A percentile compares a stretch with the other conserved stretches of the same genome.
These are phyloP conservation scores for Daldinia concentrica DNA, from an alignment of 495 filamentous ascomycete genomes.

Conservation along the genomic window DNA sequence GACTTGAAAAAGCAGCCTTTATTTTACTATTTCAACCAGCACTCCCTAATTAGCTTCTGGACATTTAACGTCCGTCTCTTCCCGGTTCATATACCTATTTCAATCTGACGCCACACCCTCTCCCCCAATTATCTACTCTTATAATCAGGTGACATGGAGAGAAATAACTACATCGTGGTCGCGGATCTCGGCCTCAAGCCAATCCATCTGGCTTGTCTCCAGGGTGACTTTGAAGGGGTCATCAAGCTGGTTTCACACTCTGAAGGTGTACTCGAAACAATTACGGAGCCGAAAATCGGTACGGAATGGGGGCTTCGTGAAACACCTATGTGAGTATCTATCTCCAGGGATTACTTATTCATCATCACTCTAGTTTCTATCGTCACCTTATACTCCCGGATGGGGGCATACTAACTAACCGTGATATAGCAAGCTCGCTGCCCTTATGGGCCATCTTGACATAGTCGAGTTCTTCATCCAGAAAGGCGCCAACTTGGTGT, in stretches of 20 bases:
- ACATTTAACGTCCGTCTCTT: background rate
- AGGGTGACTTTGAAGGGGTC: conserved; percentile 28
- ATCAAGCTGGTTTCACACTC: conserved; percentile 13
- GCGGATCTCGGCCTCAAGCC: conserved; percentile 28
- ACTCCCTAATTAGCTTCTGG: background rate
- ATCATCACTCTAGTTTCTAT: background rate
- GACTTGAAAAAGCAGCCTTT: background rate
- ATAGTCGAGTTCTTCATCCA: conserved; percentile 37
- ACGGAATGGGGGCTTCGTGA: conserved; percentile 19
- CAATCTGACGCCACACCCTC: background rate
- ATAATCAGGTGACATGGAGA: background rate
- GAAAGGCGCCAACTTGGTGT: conserved; percentile 17
- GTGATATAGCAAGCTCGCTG: conserved; percentile 27
- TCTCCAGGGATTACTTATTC: background rate
- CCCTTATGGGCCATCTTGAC: conserved; percentile 38
- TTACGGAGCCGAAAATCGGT: conserved; percentile 10
- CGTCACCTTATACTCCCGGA: background rate
- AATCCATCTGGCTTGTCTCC: conserved; percentile 31
- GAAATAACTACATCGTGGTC: background rate
- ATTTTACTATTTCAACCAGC: background rate
- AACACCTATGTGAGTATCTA: conserved; percentile 36
- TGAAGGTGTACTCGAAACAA: background rate
- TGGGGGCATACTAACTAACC: background rate
- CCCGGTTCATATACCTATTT: background rate
- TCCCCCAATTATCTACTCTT: background rate